Percentiles rank a stretch among this genome's conserved stretches.
Conservation (phyloP, 2,329 filamentous ascomycete species). For the Falciphora oryzae region DNA sequence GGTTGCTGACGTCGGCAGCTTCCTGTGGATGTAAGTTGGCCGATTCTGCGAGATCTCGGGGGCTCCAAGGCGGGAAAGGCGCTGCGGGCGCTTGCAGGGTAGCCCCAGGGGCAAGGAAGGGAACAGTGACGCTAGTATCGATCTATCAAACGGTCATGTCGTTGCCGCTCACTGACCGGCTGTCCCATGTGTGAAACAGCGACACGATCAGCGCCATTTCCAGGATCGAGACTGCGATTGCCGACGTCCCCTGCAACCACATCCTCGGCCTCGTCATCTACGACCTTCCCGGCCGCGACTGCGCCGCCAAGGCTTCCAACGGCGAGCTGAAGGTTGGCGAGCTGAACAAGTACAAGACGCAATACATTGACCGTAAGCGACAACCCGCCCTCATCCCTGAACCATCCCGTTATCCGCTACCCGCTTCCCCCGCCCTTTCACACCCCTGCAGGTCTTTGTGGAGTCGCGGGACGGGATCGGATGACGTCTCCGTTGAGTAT, state of each 20-base stretch:
- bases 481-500: background rate
- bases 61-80: no score
- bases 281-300: constrained; percentile 58
- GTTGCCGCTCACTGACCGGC: background rate
- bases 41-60: background rate
- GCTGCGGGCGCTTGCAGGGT: background rate
- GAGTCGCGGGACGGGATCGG: background rate
- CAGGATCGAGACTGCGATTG: constrained; percentile 30
- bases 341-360: constrained; percentile 34
- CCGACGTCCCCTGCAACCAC: constrained; percentile 30
- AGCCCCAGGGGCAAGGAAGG: no score
- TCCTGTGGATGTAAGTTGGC: constrained; percentile 32
- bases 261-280: constrained; percentile 51
- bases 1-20: constrained; percentile 33
- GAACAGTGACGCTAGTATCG: no score
- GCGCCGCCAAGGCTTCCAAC: constrained; percentile 57
- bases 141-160: background rate
- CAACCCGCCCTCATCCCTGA: no score
- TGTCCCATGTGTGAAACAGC: constrained; percentile 14
- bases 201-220: constrained; percentile 33
- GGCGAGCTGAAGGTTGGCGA: constrained; percentile 54
- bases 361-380: constrained; percentile 34
- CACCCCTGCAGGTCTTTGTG: background rate
- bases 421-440: background rate
- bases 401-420: no score